Evolutionary conservation across 2,329 filamentous ascomycete species (phyloP), one percentile per base, ranked within the genome.

Genomic region (Penicillium sp.): DNA sequence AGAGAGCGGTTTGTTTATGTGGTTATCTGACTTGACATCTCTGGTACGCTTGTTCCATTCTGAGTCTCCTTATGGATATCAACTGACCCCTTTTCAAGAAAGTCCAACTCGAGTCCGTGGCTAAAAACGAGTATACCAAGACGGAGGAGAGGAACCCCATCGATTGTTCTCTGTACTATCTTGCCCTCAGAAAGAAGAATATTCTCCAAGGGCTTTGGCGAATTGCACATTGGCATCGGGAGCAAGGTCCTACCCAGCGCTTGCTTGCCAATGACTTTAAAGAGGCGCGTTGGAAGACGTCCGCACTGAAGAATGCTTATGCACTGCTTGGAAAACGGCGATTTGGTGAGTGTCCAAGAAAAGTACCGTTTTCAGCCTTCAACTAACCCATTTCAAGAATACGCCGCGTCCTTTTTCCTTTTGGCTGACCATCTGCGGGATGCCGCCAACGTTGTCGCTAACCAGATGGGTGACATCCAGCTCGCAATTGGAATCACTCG

Each of bases 291-390:
- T 97, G 94, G 90, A 89, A 85, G 70, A 96, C 89, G 1, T 86
- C 90, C 4, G 94, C 94, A 0, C 78, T 96, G 56, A 99, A 99
- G 75, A 99, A 99, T 71, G 94, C 94, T 0, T 99, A 97, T 74
- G 93, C 94, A 2, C 75, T 99, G 52, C 87, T 99, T 69, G 94
- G 93, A 61, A 95, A 92, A 74, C 84, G 91, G 43, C 83, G 94
- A 48, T 97, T 97, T 71, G 85, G 89, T 91, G 73, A 69, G 81
- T 12, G 37, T 15, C 8, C 11, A 9, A 31, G 8, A 29, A 12
- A 23, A 26, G n/a, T 1, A 43, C 9, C 8, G 37, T 46, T n/a
- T 51, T 40, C n/a, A 25, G 20, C 51, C 9, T 14, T 31, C 25
- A 12, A 37, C 47, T 60, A 51, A 61, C 50, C 23, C 5, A 27